Evolutionary conservation across 2,329 filamentous ascomycete species (phyloP), one percentile per base, ranked within the genome.

Genomic region (Rhinocladiella similis): DNA sequence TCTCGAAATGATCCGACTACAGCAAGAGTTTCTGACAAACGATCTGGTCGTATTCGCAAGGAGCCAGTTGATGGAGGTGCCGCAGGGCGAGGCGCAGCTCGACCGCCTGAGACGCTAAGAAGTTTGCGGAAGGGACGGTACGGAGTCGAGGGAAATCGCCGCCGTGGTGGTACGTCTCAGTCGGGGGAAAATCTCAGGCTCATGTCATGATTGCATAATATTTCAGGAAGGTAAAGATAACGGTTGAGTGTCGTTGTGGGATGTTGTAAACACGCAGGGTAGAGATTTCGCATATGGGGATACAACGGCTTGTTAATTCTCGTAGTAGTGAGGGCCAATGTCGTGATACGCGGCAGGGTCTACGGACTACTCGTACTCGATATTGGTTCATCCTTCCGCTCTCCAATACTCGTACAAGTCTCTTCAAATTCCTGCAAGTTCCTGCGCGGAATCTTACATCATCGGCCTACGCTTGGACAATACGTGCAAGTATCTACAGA

Each of bases 161-260:
- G 41, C 10, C 29, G 29, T 33, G 29, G 10, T 33, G 6, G 29
- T 33, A 33, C 13, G 13, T 41, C 14, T 35, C 48, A 36, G 14
- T 16, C 22, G 33, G 47, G 45, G 45, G 7, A 12, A 33, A 33
- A 10, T 12, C 10, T 46, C 45, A 43, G 29, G 41, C 55, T 61
- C 59, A 57, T 55, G 59, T 61, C 59, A 61, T 61, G 55, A 52
- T 61, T 58, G 59, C 55, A 56, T 61, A 61, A 61, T 50, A 33
- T 7, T 12, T 25, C 22, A 25, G 22, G 22, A 5, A 5, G 29
- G 29, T 33, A 50, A 39, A 35, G 54, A 45, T 47, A 52, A 50
- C 36, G 47, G 14, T 46, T 41, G 52, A 50, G 41, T 27, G 25
- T 7, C 25, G 25, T 27, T 7, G 25, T 27, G 3, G 7, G 25